Evolutionary conservation across 441 rosid species (phyloP), one percentile per base, ranked within the genome.

Genomic region (Corymbia citriodora): DNA sequence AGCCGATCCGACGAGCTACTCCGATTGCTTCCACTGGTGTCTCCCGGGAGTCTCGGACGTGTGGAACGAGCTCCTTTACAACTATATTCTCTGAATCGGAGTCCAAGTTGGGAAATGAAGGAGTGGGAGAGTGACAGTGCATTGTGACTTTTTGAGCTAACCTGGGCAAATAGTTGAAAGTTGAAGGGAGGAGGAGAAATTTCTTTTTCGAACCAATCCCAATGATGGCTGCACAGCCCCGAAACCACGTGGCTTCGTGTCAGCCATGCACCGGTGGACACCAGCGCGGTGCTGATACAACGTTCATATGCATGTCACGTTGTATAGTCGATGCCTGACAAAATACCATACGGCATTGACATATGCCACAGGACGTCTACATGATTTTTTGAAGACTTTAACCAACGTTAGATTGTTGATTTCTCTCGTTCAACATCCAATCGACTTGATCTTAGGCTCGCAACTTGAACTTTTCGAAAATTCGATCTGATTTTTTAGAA

Each of bases 11-110:
- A 91, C 63, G 59, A 94, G 93, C 82, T 94, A 94, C 45, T 92
- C 97, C 40, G 96, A 96, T 91, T 96, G 97, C 88, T 93, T 94
- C 81, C 97, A 96, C 89, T 96, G 97, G 97, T 96, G 96, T 89
- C 95, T 95, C 87, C 97, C 97, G n/a, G 96, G 97, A 55, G 94
- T 95, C 36, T 31, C 61, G 11, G 96, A 96, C 89, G 94, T 94
- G 36, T 96, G 97, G 97, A 96, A 96, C 68, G 93, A 94, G 82
- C 93, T 96, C 25, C 94, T 96, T 88, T 97, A 94, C 90, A 94
- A 97, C 52, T 93, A 93, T 54, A 93, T 96, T 87, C 45, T 87
- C 61, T 13, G 15, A 19, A 72, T 11, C 33, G 18, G 33, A 63
- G 33, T 63, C 70, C 70, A 10, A 1, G 45, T 63, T 63, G 13